These are phyloP conservation scores for Trichoderma harzianum DNA, from an alignment of 2,329 filamentous ascomycete species.

Conservation along the genomic window DNA sequence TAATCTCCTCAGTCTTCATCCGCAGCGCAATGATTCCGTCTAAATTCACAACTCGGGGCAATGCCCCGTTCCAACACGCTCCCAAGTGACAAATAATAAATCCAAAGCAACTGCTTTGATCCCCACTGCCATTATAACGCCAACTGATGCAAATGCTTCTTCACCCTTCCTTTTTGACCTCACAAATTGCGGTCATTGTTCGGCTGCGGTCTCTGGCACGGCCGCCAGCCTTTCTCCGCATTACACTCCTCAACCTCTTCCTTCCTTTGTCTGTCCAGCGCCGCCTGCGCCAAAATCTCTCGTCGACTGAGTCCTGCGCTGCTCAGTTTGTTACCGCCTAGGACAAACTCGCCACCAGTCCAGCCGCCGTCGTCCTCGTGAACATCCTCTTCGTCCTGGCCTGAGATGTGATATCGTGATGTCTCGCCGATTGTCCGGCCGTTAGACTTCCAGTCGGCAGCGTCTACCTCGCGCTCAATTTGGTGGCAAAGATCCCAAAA, in stretches of 20 bases:
- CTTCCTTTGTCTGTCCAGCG: conserved; percentile 35
- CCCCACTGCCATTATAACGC: conserved; percentile 4
- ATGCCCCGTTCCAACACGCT: background rate
- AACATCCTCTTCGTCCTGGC: conserved; percentile 45
- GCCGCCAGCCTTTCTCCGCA: conserved; percentile 31
- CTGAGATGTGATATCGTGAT: conserved; percentile 56
- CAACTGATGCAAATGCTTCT: conserved; percentile 2
- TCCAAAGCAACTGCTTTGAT: background rate
- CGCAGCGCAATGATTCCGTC: background rate
- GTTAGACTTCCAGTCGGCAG: conserved; percentile 71
- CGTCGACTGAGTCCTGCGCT: conserved; percentile 58
- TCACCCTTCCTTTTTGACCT: background rate
- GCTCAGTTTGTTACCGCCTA: conserved; percentile 53
- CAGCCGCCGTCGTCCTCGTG: conserved; percentile 70
- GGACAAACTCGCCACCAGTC: conserved; percentile 74
- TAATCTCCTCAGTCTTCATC: background rate
- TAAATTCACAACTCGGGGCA: background rate
- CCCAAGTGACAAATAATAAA: background rate
- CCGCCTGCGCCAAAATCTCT: conserved; percentile 64
- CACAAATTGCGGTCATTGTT: conserved; percentile 23
- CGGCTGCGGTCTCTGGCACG: conserved; percentile 27
- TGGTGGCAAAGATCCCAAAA: conserved; percentile 88
- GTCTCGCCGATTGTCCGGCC: conserved; percentile 65
- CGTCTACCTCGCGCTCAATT: conserved; percentile 83
- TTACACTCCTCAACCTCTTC: conserved; percentile 33